Conservation (phyloP, 2,329 filamentous ascomycete genomes). For the Taxawa tesnikishii region DNA sequence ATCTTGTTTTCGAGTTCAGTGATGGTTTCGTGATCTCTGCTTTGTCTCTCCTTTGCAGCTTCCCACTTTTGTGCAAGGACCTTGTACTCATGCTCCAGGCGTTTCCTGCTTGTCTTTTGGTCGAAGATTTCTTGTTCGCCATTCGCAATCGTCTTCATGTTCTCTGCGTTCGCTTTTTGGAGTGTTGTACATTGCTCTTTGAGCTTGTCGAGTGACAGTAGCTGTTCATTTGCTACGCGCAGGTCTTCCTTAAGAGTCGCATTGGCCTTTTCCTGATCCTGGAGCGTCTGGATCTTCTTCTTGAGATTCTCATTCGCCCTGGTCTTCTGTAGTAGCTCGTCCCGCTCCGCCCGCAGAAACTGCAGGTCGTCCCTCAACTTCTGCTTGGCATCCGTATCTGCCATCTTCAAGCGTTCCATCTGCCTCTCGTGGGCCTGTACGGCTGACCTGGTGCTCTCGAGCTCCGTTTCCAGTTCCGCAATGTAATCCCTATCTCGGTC, state of each 20-base stretch:
- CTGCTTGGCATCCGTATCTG: constrained; percentile 31
- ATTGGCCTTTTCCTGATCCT: constrained; percentile 33
- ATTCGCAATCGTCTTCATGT: constrained; percentile 35
- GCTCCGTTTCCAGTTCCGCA: constrained; percentile 34
- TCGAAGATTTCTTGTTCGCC: constrained; percentile 40
- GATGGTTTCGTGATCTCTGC: constrained; percentile 34
- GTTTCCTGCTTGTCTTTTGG: constrained; percentile 33
- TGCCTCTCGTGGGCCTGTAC: constrained; percentile 34
- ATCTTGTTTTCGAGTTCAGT: constrained; percentile 33
- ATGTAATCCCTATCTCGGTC: constrained; percentile 37
- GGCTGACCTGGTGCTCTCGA: constrained; percentile 29
- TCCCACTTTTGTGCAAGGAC: constrained; percentile 34
- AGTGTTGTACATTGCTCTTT: constrained; percentile 31
- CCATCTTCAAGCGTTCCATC: constrained; percentile 28
- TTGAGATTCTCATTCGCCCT: constrained; percentile 41
- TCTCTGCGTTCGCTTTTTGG: constrained; percentile 39
- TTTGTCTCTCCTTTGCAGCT: constrained; percentile 33
- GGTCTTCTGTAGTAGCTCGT: constrained; percentile 35
- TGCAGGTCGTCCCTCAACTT: constrained; percentile 39
- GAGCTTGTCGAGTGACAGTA: constrained; percentile 31
- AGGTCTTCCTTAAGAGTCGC: constrained; percentile 32
- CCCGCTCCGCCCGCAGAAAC: constrained; percentile 33
- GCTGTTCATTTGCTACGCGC: constrained; percentile 28
- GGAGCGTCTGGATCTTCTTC: constrained; percentile 39
- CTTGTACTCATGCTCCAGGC: constrained; percentile 35